phyloP scores from a whole-genome alignment of 768 basidiomycete genomes.

The Termitomyces sp. region DNA sequence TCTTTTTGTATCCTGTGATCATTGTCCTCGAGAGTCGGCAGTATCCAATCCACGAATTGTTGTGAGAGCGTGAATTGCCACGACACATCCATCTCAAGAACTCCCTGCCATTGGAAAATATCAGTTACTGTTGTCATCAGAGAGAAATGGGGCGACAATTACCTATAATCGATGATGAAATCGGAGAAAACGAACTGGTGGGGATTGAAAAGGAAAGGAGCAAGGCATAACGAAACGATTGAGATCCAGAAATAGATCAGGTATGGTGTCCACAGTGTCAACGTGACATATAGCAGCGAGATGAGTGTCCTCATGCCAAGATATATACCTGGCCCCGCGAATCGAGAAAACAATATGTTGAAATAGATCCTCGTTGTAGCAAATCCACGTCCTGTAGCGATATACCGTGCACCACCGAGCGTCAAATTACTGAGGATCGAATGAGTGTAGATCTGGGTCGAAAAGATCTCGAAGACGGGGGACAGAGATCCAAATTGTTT shows the following conservation, averaged over 20 bases:
- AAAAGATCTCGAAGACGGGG: constrained; percentile 95
- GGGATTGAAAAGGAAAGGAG: constrained; percentile 99
- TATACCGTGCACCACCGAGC: constrained; percentile 97
- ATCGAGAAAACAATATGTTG: constrained; percentile 93
- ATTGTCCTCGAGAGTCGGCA: constrained; percentile 96
- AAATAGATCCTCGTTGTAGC: constrained; percentile 95
- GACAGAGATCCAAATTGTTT: constrained; percentile 96
- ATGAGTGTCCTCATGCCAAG: constrained; percentile 91
- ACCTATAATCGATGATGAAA: constrained; percentile 95
- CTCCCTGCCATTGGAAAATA: constrained; percentile 50
- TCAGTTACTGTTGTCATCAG: constrained; percentile 1
- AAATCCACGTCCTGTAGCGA: constrained; percentile 98
- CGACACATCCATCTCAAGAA: constrained; percentile 99
- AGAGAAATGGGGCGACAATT: constrained; percentile 10
- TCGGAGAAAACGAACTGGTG: constrained; percentile 98
- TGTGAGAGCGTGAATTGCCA: constrained; percentile 95
- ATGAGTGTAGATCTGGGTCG: constrained; percentile 96
- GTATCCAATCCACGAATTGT: constrained; percentile 99
- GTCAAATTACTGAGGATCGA: constrained; percentile 96
- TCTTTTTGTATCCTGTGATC: constrained; percentile 99
- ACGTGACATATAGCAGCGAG: constrained; percentile 89
- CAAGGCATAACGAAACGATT: constrained; percentile 84
- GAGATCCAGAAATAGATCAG: constrained; percentile 98
- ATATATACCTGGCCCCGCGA: constrained; percentile 98
- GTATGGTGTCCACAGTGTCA: constrained; percentile 88